Percentiles rank a stretch among this genome's conserved stretches.
phyloP scores from a whole-genome alignment of 1,284 basidiomycete genomes.

The Austroboletus niveus region DNA sequence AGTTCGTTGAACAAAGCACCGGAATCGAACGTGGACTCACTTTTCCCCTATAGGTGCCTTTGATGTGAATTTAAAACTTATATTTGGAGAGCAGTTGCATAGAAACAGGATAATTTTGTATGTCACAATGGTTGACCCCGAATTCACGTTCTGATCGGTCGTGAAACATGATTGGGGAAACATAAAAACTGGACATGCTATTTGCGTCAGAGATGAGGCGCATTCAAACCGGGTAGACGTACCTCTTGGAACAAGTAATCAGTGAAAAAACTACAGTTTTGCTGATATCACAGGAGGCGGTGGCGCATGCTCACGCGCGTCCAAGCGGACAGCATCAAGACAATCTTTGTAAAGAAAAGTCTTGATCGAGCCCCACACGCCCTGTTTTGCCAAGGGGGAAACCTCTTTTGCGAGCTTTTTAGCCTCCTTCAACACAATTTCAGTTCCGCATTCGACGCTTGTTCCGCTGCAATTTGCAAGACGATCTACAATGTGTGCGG shows the following conservation, averaged over 20 bases:
- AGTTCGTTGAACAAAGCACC: constrained; percentile 7
- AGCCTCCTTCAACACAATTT: constrained; percentile 61
- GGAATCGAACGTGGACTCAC: not conserved
- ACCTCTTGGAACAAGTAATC: constrained; percentile 6
- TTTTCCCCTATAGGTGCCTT: not conserved
- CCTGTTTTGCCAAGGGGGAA: constrained; percentile 46
- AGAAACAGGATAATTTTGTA: constrained; percentile 14
- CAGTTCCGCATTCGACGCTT: constrained; percentile 40
- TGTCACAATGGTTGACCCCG: not conserved
- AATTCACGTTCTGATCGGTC: constrained; percentile 11
- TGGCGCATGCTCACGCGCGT: constrained; percentile 25
- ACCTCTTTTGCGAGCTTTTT: constrained; percentile 54
- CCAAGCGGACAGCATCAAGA: constrained; percentile 38
- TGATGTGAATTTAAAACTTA: constrained; percentile 3
- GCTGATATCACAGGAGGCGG: constrained; percentile 13
- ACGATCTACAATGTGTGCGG: constrained; percentile 71
- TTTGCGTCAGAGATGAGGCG: constrained; percentile 4
- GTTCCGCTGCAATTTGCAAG: constrained; percentile 49
- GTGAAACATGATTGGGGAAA: constrained; percentile 1
- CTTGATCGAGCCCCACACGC: constrained; percentile 71
- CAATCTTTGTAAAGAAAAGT: constrained; percentile 46
- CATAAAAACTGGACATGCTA: not conserved
- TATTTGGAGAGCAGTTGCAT: constrained; percentile 9
- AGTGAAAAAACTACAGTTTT: constrained; percentile 35
- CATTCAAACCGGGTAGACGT: not conserved